Base-by-base conservation (phyloP, 1,284 basidiomycete genomes). In the Cryptococcus hybrid region DNA sequence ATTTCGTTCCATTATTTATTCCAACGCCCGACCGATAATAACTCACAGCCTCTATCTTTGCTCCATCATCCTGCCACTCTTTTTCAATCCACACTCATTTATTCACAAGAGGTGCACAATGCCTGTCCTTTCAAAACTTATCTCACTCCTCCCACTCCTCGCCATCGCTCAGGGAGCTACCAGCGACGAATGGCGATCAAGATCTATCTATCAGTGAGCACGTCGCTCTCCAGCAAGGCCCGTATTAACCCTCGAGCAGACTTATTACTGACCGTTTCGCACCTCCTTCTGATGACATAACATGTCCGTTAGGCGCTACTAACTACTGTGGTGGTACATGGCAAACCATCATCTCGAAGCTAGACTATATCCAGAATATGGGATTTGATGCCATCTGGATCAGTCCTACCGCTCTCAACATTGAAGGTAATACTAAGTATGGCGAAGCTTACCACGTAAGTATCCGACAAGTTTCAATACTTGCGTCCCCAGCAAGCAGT, bases 281-380 rank as follows among this genome's bases (percentile, higher is more conserved):
- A 11, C 80, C 56, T 79, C 83, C 65, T 7, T 66, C 79, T 0
- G 82, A 82, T 34, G 77, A 82, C 3, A 78, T 83, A 62, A 71
- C 77, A n/a, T 89, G 88, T 69, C 78, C 85, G 63, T 79, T 83
- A 13, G 62, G 55, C 24, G 61, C 60, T 36, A 56, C 67, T 40
- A 83, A 82, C 0, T 88, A 84, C 80, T 89, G 88, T 63, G 87
- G 88, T 24, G 88, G 88, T 5, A 87, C 83, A 5, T 90, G 86
- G 85, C 82, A 83, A 55, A 84, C 85, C 2, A 83, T 88, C 66
- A 82, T 82, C 52, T 79, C 81, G 57, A 87, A 88, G 70, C 79
- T 90, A 42, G 87, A 89, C 72, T 89, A 89, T 69, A 85, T 89
- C 56, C 84, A 88, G 60, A 78, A 83, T 59, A 84, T 87, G 71